Evolutionary conservation across 495 filamentous ascomycete species (phyloP), one percentile per base, ranked within the genome.

Genomic region (Barbatosphaeria neglecta): DNA sequence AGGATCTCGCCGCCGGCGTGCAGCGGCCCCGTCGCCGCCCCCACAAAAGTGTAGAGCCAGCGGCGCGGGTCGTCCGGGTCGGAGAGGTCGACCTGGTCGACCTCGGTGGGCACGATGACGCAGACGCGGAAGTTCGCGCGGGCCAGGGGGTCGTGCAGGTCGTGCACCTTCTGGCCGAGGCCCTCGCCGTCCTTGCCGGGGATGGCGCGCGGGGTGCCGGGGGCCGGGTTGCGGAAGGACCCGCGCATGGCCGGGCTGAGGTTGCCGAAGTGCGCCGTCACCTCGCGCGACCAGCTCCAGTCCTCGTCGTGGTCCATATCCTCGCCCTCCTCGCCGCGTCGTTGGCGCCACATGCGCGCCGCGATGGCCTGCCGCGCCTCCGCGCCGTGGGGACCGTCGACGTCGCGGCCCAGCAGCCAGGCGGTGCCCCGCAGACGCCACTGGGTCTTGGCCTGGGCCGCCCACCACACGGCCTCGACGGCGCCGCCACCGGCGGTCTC

Each of bases 261-360:
- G 60, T 94, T 94, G 13, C 84, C 88, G 74, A 95, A 96, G 66
- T 90, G 86, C 51, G 76, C 81, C 49, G 82, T 84, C 37, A 96
- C 63, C 63, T 94, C 87, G 50, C 69, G 82, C 28, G 67, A 68
- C 79, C 84, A 95, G 13, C 69, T 76, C 82, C 82, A 87, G 6
- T 49, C 53, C 15, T 55, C 54, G 9, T 52, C 58, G 4, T 41
- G 56, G 4, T 50, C 54, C 1, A 49, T 50, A 5, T 44, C 51
- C 24, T 55, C 56, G 45, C 43, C 56, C 50, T 64, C 66, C 50
- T 41, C 45, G 23, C 55, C 42, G 11, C 55, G 53, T 48, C 44
- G 50, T n/a, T n/a, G n/a, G 35, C 35, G 37, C 37, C 75, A 57
- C 67, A 75, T 72, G 58, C 69, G 58, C 43, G 59, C 66, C 57